Percentiles rank a stretch among this genome's conserved stretches.
phyloP scores from a whole-genome alignment of 805 yeast genomes.

The Schwanniomyces sp. region DNA sequence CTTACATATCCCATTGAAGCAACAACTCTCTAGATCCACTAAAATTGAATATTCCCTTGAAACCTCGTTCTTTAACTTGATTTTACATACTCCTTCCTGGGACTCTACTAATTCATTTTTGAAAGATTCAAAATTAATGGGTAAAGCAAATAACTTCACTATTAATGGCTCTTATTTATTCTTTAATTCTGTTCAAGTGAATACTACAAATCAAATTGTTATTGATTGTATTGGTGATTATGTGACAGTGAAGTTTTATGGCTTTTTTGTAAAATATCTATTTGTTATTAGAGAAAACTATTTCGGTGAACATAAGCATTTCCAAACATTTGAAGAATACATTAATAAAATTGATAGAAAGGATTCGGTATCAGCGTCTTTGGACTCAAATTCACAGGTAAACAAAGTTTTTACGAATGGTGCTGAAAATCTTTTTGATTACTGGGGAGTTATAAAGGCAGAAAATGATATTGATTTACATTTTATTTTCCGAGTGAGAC shows the following conservation, averaged over 20 bases:
- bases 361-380: background rate
- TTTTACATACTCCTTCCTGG: slow-evolving; percentile 86
- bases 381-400: background rate
- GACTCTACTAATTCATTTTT: slow-evolving; percentile 78
- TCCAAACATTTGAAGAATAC: slow-evolving; percentile 84
- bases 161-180: slow-evolving; percentile 68
- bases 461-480: slow-evolving; percentile 79
- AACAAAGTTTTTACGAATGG: background rate
- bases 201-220: slow-evolving; percentile 66
- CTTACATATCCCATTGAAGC: slow-evolving; percentile 58
- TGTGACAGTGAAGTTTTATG: slow-evolving; percentile 72
- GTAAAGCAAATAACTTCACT: slow-evolving; percentile 61
- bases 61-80: slow-evolving; percentile 62
- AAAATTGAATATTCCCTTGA: slow-evolving; percentile 48
- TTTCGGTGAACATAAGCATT: slow-evolving; percentile 82
- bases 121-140: slow-evolving; percentile 57
- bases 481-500: slow-evolving; percentile 66
- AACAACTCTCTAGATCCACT: slow-evolving; percentile 51
- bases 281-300: slow-evolving; percentile 82
- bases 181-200: slow-evolving; percentile 57
- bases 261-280: slow-evolving; percentile 73
- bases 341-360: slow-evolving; percentile 25
- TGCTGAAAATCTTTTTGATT: slow-evolving; percentile 16
- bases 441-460: slow-evolving; percentile 42
- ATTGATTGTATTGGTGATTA: slow-evolving; percentile 66